Percentiles rank a stretch among this genome's conserved stretches.
phyloP scores from a whole-genome alignment of 2,329 filamentous ascomycete genomes.

The Gaeumannomyces sp. region DNA sequence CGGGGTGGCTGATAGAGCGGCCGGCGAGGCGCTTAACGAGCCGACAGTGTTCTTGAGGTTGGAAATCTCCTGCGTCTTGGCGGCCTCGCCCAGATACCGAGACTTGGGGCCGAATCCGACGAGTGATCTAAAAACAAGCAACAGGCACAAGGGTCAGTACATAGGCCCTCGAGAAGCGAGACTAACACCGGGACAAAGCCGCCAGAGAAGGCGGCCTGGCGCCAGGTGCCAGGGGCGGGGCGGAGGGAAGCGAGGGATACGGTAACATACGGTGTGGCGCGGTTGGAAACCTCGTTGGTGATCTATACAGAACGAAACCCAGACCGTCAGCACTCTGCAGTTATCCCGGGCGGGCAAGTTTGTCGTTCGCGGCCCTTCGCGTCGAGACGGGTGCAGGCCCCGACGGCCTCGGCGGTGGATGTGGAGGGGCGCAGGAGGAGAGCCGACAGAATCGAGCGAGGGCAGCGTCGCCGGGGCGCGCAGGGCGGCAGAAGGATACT shows the following conservation, averaged over 20 bases:
- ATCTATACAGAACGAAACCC: constrained; percentile 52
- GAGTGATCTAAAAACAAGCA: constrained; percentile 57
- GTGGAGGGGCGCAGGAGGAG: too few relatives aligned
- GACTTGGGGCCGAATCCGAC: constrained; percentile 93
- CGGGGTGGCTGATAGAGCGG: constrained; percentile 79
- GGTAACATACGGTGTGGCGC: constrained; percentile 83
- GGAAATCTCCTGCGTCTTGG: constrained; percentile 98
- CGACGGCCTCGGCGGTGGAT: too few relatives aligned
- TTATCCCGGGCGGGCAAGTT: constrained; percentile 12
- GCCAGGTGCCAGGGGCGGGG: too few relatives aligned
- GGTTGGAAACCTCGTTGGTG: constrained; percentile 98
- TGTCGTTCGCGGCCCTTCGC: not conserved
- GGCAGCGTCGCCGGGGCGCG: too few relatives aligned
- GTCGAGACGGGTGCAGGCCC: too few relatives aligned
- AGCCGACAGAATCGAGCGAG: too few relatives aligned
- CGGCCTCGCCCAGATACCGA: constrained; percentile 88
- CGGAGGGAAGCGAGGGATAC: constrained; percentile 8
- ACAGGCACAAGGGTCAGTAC: constrained; percentile 20
- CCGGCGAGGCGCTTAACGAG: constrained; percentile 90
- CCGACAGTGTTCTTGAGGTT: constrained; percentile 99
- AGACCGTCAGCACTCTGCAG: constrained; percentile 7
- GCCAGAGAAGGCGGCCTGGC: too few relatives aligned
- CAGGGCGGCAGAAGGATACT: constrained; percentile 38
- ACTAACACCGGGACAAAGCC: not conserved
- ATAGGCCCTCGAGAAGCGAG: constrained; percentile 6